These are phyloP conservation scores for Blastomyces parvus DNA, from an alignment of 2,329 filamentous ascomycete genomes.

Conservation along the genomic window DNA sequence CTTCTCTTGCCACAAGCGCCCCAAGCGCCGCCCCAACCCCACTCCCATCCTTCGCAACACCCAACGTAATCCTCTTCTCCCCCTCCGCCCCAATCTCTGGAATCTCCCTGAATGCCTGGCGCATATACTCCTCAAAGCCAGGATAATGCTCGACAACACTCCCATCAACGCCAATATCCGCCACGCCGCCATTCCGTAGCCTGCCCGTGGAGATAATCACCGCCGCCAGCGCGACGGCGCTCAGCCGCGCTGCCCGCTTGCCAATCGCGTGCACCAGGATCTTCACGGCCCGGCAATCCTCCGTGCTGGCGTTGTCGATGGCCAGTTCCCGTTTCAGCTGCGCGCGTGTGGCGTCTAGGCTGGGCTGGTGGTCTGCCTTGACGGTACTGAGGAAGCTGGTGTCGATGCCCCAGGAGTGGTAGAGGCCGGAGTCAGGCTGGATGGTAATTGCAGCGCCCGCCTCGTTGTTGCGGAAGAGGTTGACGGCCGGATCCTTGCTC, in stretches of 20 bases:
- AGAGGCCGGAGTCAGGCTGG: conserved; percentile 55
- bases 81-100: conserved; percentile 67
- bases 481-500: conserved; percentile 54
- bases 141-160: conserved; percentile 94
- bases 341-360: conserved; percentile 63
- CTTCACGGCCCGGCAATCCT: conserved; percentile 85
- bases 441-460: conserved; percentile 52
- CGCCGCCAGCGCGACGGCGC: conserved; percentile 78
- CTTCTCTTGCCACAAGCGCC: conserved; percentile 71
- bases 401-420: conserved; percentile 79
- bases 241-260: conserved; percentile 75
- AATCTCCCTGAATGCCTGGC: conserved; percentile 68
- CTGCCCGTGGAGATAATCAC: conserved; percentile 72
- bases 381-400: conserved; percentile 82
- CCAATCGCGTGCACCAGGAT: conserved; percentile 72
- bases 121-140: conserved; percentile 77
- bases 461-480: conserved; percentile 58
- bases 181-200: conserved; percentile 58
- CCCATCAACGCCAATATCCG: conserved; percentile 91
- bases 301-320: conserved; percentile 64
- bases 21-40: conserved; percentile 94
- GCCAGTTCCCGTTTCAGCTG: conserved; percentile 67
- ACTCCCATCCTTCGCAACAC: conserved; percentile 92
- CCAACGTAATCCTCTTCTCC: conserved; percentile 81
- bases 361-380: conserved; percentile 65